A percentile compares a stretch with the other conserved stretches of the same genome.
These are phyloP conservation scores for Mortierella sp. DNA, from an alignment of 371 early-diverging fungal genomes.

Conservation along the genomic window DNA sequence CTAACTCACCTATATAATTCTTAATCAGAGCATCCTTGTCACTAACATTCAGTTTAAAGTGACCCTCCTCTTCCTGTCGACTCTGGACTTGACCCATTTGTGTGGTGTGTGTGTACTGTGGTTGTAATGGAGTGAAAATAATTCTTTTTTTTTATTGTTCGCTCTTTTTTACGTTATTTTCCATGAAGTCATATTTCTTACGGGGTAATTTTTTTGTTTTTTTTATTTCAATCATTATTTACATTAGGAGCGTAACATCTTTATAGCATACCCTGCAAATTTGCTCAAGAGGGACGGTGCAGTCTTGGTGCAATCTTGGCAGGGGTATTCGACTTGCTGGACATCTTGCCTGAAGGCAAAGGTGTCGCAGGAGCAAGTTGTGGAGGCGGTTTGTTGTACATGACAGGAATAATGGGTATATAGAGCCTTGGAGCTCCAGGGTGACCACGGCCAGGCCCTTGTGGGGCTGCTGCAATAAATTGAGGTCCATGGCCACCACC, in stretches of 20 bases:
- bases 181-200: background rate
- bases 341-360: background rate
- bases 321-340: slow-evolving; percentile 21
- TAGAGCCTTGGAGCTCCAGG: slow-evolving; percentile 32
- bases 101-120: slow-evolving; percentile 15
- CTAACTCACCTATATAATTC: slow-evolving; percentile 41
- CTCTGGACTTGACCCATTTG: slow-evolving; percentile 56
- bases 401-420: slow-evolving; percentile 54
- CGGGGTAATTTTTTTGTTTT: slow-evolving; percentile 7
- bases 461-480: slow-evolving; percentile 33
- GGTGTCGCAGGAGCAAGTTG: slow-evolving; percentile 6
- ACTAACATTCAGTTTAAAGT: slow-evolving; percentile 37
- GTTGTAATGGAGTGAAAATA: background rate
- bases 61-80: slow-evolving; percentile 35
- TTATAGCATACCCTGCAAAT: background rate
- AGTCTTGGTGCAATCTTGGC: slow-evolving; percentile 48
- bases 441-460: slow-evolving; percentile 4
- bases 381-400: slow-evolving; percentile 48
- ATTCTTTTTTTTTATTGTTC: background rate
- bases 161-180: background rate
- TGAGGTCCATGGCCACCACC: slow-evolving; percentile 33
- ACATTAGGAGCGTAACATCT: slow-evolving; percentile 7
- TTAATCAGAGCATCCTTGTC: slow-evolving; percentile 36
- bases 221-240: background rate
- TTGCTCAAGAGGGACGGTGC: slow-evolving; percentile 16